Percentiles rank a stretch among this genome's conserved stretches.
phyloP scores from a whole-genome alignment of 345 rosid genomes.

The Pistacia vera region DNA sequence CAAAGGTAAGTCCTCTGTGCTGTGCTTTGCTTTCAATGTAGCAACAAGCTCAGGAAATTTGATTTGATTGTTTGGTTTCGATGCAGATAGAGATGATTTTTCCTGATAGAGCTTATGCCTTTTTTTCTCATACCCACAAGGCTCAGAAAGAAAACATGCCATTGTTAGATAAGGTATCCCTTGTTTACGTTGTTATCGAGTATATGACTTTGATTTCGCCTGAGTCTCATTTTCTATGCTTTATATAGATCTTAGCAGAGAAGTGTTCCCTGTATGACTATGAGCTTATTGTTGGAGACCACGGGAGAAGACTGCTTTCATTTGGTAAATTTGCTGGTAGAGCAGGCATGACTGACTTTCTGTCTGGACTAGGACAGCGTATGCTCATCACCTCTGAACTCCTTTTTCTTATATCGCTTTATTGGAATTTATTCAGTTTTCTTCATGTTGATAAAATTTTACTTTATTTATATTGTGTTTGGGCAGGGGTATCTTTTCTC shows the following conservation, averaged over 20 bases:
- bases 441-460: not conserved
- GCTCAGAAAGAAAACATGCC: conserved; percentile 67
- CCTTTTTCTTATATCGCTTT: not conserved
- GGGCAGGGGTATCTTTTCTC: no score
- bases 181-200: not conserved
- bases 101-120: conserved; percentile 59
- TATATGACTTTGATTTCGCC: not conserved
- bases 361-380: conserved; percentile 84
- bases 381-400: conserved; percentile 22
- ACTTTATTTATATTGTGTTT: no score
- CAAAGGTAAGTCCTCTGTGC: conserved; percentile 31
- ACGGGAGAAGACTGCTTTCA: conserved; percentile 65
- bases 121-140: conserved; percentile 67
- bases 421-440: not conserved
- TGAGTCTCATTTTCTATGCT: not conserved
- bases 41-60: not conserved
- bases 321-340: conserved; percentile 94
- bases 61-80: not conserved
- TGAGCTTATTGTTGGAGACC: conserved; percentile 81
- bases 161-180: conserved; percentile 52
- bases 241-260: conserved; percentile 62
- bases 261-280: conserved; percentile 81
- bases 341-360: conserved; percentile 89
- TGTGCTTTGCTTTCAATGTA: not conserved
- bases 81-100: conserved; percentile 57